Evolutionary conservation across 176 grass and related monocot genomes (phyloP).

Genomic region (Melocanna baccifera): DNA sequence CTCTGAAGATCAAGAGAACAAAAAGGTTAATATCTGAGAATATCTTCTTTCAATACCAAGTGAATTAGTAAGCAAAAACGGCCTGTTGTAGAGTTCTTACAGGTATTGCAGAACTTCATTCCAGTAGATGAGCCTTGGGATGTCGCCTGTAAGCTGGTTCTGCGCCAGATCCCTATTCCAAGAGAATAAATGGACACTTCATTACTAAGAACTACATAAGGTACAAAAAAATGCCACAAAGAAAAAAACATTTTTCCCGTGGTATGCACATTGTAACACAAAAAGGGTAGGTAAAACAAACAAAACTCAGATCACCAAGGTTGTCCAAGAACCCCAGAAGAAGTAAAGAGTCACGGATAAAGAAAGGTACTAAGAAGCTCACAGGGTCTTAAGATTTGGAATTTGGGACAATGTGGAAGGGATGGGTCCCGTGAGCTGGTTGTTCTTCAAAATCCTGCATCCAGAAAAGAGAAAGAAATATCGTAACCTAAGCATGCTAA

Average conservation of each 20-base stretch:
- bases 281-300: conserved; percentile 19
- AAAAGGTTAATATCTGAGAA: neutral
- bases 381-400: conserved; percentile 94
- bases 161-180: conserved; percentile 79
- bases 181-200: conserved; percentile 2
- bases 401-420: conserved; percentile 98
- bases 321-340: conserved; percentile 27
- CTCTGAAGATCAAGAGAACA: conserved; percentile 46
- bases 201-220: neutral
- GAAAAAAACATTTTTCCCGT: neutral
- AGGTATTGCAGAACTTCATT: conserved; percentile 98
- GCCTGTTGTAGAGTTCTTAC: conserved; percentile 34
- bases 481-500: conserved; percentile 10
- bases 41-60: neutral
- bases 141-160: conserved; percentile 87
- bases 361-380: conserved; percentile 41
- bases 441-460: conserved; percentile 93
- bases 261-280: conserved; percentile 9
- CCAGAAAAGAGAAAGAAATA: conserved; percentile 21
- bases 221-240: neutral
- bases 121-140: conserved; percentile 94
- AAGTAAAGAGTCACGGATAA: conserved; percentile 27
- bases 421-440: conserved; percentile 89
- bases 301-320: neutral
- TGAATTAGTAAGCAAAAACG: neutral